Conservation (phyloP, 2,329 filamentous ascomycete genomes). For the Ophiostoma australiae region DNA sequence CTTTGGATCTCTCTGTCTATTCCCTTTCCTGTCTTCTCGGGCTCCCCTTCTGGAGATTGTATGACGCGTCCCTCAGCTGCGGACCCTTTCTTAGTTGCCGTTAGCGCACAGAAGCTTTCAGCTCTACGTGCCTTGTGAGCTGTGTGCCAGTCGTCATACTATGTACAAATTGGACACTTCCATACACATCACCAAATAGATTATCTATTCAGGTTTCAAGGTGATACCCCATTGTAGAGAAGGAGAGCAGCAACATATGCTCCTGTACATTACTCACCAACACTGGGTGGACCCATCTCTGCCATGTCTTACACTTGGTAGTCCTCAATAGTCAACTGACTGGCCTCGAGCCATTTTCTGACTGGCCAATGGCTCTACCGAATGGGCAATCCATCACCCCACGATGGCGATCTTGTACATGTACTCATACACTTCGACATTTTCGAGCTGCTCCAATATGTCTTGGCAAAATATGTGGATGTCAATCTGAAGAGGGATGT, state of each 20-base stretch:
- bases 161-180: neutral
- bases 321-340: neutral
- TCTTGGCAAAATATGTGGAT: conserved; percentile 5
- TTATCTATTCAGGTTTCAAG: no score
- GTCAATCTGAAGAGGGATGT: neutral
- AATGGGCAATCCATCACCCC: neutral
- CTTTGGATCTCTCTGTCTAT: neutral
- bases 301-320: neutral
- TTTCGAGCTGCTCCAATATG: neutral
- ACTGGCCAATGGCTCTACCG: neutral
- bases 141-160: neutral
- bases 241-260: neutral
- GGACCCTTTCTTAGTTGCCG: conserved; percentile 7
- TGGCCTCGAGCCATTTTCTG: neutral
- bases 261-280: neutral
- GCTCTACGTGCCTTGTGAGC: neutral
- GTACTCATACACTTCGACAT: neutral
- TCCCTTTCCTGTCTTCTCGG: neutral
- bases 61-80: conserved; percentile 15
- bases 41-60: conserved; percentile 3
- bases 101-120: neutral
- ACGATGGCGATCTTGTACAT: neutral
- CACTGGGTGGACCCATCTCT: neutral
- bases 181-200: neutral
- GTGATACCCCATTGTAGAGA: neutral